Conservation (phyloP, 257 asterid genomes). For the Marsdenia floribunda region DNA sequence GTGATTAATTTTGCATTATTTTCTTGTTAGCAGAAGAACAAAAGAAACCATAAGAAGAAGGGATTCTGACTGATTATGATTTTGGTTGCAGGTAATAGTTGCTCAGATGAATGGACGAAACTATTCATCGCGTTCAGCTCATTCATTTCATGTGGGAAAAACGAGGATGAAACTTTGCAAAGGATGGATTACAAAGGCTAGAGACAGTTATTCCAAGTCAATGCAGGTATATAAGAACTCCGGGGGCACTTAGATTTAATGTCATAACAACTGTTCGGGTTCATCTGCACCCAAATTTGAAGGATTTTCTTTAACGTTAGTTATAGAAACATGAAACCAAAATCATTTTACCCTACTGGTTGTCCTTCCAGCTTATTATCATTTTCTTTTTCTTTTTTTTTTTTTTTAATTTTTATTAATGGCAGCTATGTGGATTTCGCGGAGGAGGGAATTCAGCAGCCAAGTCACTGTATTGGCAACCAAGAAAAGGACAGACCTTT, state of each 20-base stretch:
- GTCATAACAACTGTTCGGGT: background rate
- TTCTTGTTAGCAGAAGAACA: no score
- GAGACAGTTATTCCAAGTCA: slow-evolving; percentile 76
- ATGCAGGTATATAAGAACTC: slow-evolving; percentile 62
- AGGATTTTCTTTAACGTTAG: background rate
- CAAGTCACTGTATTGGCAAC: slow-evolving; percentile 90
- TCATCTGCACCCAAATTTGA: background rate
- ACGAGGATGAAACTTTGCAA: slow-evolving; percentile 78
- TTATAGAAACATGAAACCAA: background rate
- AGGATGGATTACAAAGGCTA: slow-evolving; percentile 99
- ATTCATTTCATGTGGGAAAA: slow-evolving; percentile 81
- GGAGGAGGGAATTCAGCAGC: slow-evolving; percentile 98
- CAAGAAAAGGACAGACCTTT: slow-evolving; percentile 79
- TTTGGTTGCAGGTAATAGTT: slow-evolving; percentile 61
- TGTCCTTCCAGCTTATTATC: background rate
- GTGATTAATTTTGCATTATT: no score
- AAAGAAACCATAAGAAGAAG: no score
- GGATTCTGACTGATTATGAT: background rate
- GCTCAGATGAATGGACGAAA: slow-evolving; percentile 94
- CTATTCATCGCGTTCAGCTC: slow-evolving; percentile 77
- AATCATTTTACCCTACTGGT: background rate
- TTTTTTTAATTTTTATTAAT: no score
- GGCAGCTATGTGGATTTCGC: slow-evolving; percentile 88
- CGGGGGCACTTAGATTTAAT: background rate
- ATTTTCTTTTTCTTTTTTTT: no score